Evolutionary conservation across 495 filamentous ascomycete genomes (phyloP).

Genomic region (Oidiodendron maius): DNA sequence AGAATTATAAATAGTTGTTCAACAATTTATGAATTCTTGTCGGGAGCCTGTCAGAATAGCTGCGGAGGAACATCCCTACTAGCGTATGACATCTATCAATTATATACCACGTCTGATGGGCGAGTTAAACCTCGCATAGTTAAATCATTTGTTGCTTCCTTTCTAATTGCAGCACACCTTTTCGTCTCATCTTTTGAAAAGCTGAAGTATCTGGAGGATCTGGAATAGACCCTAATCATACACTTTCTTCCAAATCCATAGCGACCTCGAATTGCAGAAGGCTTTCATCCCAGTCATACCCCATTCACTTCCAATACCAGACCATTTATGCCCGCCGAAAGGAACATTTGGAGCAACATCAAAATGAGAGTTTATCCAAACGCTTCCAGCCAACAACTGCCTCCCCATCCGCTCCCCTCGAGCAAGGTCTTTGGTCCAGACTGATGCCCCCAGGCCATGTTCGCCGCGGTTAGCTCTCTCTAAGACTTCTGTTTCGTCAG

Average conservation of each 20-base stretch:
- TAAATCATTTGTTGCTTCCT: too few relatives aligned
- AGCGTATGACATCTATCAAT: too few relatives aligned
- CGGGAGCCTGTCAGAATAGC: too few relatives aligned
- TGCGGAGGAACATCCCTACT: too few relatives aligned
- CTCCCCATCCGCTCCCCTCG: constrained; percentile 33
- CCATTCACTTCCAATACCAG: constrained; percentile 15
- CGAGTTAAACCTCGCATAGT: too few relatives aligned
- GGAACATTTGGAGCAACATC: constrained; percentile 5
- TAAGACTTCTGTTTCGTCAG: constrained; percentile 44
- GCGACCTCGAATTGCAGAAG: constrained; percentile 11
- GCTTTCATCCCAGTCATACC: constrained; percentile 7
- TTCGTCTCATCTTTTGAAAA: too few relatives aligned
- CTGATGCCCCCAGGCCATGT: constrained; percentile 41
- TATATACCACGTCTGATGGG: too few relatives aligned
- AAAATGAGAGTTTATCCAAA: constrained; percentile 24
- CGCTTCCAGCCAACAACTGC: constrained; percentile 37
- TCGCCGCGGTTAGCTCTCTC: constrained; percentile 39
- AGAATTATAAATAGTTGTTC: too few relatives aligned
- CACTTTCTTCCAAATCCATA: background rate
- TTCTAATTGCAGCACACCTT: too few relatives aligned
- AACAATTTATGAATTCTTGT: too few relatives aligned
- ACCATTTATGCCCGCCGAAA: constrained; percentile 15
- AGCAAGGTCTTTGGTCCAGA: constrained; percentile 40
- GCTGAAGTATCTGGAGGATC: too few relatives aligned
- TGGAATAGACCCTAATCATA: too few relatives aligned